Evolutionary conservation across 1,139 yeast species (phyloP).

Genomic region (Saccharomyces hybrid): DNA sequence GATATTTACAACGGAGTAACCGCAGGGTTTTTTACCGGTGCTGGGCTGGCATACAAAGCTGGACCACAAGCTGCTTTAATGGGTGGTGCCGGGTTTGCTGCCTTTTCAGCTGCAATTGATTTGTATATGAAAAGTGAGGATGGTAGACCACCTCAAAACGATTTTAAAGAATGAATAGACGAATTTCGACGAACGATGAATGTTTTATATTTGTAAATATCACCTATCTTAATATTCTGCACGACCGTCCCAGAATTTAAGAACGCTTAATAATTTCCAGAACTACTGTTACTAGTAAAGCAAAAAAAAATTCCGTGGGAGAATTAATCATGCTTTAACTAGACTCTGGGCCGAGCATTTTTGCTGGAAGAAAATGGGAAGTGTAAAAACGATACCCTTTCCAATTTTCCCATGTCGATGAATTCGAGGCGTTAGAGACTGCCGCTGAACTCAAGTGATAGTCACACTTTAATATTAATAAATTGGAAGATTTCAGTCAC

Average conservation of each 20-base stretch:
- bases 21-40: constrained; percentile 96
- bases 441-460: neutral
- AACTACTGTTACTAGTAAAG: neutral
- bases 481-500: neutral
- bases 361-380: neutral
- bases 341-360: neutral
- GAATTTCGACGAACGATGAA: neutral
- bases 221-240: neutral
- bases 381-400: neutral
- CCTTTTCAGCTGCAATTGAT: constrained; percentile 90
- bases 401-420: no score
- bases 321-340: neutral
- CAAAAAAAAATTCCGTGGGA: neutral
- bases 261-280: neutral
- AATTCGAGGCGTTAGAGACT: neutral
- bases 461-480: no score
- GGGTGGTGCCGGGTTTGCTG: constrained; percentile 98
- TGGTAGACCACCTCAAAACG: constrained; percentile 78
- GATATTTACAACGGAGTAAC: constrained; percentile 86
- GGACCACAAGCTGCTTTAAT: constrained; percentile 90
- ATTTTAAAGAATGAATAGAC: constrained; percentile 60
- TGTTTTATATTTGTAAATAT: neutral
- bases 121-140: constrained; percentile 81
- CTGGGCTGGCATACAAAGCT: constrained; percentile 83
- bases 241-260: neutral